Evolutionary conservation across 495 filamentous ascomycete species (phyloP).

Genomic region (Xylaria scruposa): DNA sequence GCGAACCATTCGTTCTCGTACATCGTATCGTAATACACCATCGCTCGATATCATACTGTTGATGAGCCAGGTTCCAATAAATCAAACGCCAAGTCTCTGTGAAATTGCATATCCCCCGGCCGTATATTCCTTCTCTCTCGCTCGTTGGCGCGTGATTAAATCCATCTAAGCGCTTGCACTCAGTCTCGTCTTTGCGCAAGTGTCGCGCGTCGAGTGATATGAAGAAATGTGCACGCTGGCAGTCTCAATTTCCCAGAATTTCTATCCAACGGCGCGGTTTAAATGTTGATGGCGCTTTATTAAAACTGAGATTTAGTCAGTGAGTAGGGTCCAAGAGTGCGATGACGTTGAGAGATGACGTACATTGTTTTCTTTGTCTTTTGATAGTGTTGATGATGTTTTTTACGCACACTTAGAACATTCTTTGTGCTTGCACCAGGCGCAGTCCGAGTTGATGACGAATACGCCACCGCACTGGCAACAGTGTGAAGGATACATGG

Average conservation of each 20-base stretch:
- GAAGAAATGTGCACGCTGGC: neutral
- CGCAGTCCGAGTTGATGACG: slow-evolving; percentile 55
- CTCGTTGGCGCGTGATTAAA: neutral
- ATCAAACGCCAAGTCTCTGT: slow-evolving; percentile 2
- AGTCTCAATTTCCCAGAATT: neutral
- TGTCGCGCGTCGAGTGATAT: neutral
- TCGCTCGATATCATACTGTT: neutral
- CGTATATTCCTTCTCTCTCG: slow-evolving; percentile 2
- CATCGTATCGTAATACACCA: neutral
- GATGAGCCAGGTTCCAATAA: slow-evolving; percentile 5
- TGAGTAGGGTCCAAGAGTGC: too few relatives aligned
- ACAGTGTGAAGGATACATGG: slow-evolving; percentile 52
- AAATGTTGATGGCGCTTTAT: neutral
- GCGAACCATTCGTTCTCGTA: slow-evolving; percentile 18
- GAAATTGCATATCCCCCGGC: neutral
- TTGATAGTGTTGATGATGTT: neutral
- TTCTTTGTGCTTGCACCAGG: slow-evolving; percentile 51
- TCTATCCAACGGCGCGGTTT: neutral
- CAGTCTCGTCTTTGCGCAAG: neutral
- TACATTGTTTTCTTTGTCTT: neutral
- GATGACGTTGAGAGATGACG: neutral
- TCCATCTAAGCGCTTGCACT: neutral
- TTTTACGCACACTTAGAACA: slow-evolving; percentile 51
- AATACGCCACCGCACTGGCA: slow-evolving; percentile 56
- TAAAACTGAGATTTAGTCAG: neutral